phyloP scores from a whole-genome alignment of 495 filamentous ascomycete species.

The Aspergillus hancockii region DNA sequence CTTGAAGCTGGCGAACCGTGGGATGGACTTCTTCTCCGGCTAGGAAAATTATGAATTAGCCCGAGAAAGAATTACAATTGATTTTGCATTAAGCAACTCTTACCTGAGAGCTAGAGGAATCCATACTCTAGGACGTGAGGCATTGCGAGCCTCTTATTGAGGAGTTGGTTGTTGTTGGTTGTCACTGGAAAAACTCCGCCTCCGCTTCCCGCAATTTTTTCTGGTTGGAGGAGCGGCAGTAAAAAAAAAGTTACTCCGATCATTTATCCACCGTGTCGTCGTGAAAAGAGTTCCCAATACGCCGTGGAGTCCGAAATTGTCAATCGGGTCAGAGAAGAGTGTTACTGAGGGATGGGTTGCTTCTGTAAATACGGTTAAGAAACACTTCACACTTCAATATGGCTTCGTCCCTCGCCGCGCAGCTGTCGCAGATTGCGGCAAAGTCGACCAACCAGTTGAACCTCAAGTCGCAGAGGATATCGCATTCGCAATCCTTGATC shows the following conservation, averaged over 20 bases:
- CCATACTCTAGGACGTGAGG: slow-evolving; percentile 35
- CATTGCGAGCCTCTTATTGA: slow-evolving; percentile 10
- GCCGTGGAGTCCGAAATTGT: neutral
- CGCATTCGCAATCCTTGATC: slow-evolving; percentile 88
- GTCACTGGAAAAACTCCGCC: slow-evolving; percentile 30
- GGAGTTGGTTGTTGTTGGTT: neutral
- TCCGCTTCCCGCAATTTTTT: slow-evolving; percentile 25
- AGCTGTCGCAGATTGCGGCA: slow-evolving; percentile 77
- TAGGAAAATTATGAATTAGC: slow-evolving; percentile 13
- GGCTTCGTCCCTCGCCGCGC: slow-evolving; percentile 75
- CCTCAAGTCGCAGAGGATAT: slow-evolving; percentile 82
- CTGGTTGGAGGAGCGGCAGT: slow-evolving; percentile 19
- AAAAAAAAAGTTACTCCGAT: slow-evolving; percentile 40
- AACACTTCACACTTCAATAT: slow-evolving; percentile 47
- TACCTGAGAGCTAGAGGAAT: slow-evolving; percentile 39
- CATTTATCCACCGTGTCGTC: slow-evolving; percentile 7
- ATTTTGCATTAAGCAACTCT: slow-evolving; percentile 9
- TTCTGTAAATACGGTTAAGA: slow-evolving; percentile 19
- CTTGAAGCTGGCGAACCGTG: slow-evolving; percentile 71
- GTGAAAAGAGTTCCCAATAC: slow-evolving; percentile 1
- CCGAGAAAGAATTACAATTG: neutral
- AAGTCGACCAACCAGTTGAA: slow-evolving; percentile 79
- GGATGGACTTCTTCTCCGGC: slow-evolving; percentile 47
- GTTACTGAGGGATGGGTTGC: slow-evolving; percentile 26
- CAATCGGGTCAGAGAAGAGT: slow-evolving; percentile 5